Base-by-base conservation (phyloP, 176 grass and related monocot species). In the Miscanthus lutarioriparius region DNA sequence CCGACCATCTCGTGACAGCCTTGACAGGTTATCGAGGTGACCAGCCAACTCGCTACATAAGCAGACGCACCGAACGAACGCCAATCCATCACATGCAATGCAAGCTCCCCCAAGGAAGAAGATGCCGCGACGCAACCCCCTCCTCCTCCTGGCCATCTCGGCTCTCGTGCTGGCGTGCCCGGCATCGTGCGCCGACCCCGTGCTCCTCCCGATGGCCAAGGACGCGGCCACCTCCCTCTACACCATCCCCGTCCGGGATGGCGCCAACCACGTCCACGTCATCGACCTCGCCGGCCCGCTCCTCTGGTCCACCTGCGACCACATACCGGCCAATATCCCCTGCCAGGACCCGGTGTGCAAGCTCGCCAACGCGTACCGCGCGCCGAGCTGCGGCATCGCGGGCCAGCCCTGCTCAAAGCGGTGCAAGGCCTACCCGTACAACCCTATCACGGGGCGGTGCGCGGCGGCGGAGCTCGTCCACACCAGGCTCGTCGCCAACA, bases 391-490 rank as follows among this genome's bases (percentile, higher is more conserved):
- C 41, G 1, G n/a, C 72, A 1, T 12, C 45, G 30, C 44, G 22
- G 20, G 36, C 28, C 4, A 19, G 26, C 10, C 5, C 10, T 41
- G 32, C 35, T 63, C 12, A 5, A 38, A 67, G 19, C 8, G 14
- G 7, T 94, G 86, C 89, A 81, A 37, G 70, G 69, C 70, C 2
- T 83, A 49, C 25, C 80, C 76, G 2, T 70, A 16, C 65, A 87
- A 89, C 72, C 92, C 86, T 11, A n/a, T 87, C 43, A 89, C 80
- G 2, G 56, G 51, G 6, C 22, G 25, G 48, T 94, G 89, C 78
- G 74, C 86, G 39, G 23, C 80, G 37, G 80, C n/a, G 5, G 37
- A 25, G 23, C n/a, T 94, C 1, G 64, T 51, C 70, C 74, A 86
- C 30, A 82, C 79, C 20, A 8, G 74, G 2, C 16, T 92, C 67